Conservation (phyloP, 1,284 basidiomycete species). For the Tremellales sp. region DNA sequence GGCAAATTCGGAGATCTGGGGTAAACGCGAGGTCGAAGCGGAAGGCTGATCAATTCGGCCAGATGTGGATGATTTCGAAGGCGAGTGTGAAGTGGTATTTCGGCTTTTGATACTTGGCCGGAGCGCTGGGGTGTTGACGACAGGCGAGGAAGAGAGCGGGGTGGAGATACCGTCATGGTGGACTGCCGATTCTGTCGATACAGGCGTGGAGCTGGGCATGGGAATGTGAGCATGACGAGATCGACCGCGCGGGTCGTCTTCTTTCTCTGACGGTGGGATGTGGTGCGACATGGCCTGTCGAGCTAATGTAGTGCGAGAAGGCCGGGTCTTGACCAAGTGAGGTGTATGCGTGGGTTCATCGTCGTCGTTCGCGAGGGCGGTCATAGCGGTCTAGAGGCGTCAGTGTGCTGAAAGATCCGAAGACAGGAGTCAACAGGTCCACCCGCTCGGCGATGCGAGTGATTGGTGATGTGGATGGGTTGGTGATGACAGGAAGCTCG, state of each 20-base stretch:
- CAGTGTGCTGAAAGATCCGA: not conserved
- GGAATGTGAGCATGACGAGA: not conserved
- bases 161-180: constrained; percentile 4
- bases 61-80: constrained; percentile 6
- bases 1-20: constrained; percentile 12
- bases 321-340: constrained; percentile 1
- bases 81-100: constrained; percentile 4
- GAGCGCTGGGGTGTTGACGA: constrained; percentile 2
- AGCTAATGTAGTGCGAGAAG: constrained; percentile 3
- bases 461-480: not conserved
- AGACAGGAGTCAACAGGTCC: not conserved
- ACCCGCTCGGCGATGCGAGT: not conserved
- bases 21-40: constrained; percentile 3
- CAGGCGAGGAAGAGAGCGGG: constrained; percentile 23
- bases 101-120: not conserved
- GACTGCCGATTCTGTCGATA: constrained; percentile 1
- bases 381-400: constrained; percentile 33
- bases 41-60: constrained; percentile 2
- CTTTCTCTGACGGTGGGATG: not conserved
- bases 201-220: not conserved
- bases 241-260: not conserved
- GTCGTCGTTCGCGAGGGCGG: constrained; percentile 40
- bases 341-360: constrained; percentile 20
- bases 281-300: not conserved
- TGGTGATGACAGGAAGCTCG: not conserved